phyloP scores from a whole-genome alignment of 306 rosid species.

The Calophaca sinica region DNA sequence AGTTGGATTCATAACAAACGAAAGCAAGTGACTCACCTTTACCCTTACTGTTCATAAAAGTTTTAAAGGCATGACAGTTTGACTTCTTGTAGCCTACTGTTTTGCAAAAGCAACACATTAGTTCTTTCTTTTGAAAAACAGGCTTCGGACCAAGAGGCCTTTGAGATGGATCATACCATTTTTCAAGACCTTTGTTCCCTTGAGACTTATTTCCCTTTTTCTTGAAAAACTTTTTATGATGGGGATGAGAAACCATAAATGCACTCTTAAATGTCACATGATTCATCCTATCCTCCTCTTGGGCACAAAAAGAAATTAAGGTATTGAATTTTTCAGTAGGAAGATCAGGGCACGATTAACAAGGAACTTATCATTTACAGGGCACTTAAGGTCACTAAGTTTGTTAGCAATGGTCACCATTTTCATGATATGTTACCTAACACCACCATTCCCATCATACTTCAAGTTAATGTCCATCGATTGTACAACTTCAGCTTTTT shows the following conservation, averaged over 20 bases:
- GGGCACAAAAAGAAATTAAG: not conserved
- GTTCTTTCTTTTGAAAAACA: not conserved
- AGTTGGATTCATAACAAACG: not conserved
- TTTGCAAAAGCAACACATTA: not conserved
- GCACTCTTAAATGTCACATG: not conserved
- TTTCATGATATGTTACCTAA: not conserved
- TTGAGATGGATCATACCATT: not conserved
- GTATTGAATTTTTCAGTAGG: not conserved
- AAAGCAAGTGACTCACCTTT: slow-evolving; percentile 3
- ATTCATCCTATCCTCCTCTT: not conserved
- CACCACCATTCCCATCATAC: not conserved
- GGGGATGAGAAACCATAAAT: not conserved
- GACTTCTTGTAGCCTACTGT: not conserved
- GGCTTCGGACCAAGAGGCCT: not conserved
- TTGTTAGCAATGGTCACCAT: not conserved
- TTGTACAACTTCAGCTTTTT: not conserved
- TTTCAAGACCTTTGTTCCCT: not conserved
- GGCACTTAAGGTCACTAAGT: not conserved
- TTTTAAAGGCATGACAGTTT: not conserved
- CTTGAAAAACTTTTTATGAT: not conserved
- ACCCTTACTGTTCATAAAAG: not conserved
- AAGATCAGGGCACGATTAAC: not conserved
- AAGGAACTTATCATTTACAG: not conserved
- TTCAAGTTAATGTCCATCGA: not conserved
- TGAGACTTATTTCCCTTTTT: not conserved